A percentile compares a stretch with the other conserved stretches of the same genome.
Evolutionary conservation across 1,139 yeast species (phyloP).

Genomic region (Yarrowia galli): DNA sequence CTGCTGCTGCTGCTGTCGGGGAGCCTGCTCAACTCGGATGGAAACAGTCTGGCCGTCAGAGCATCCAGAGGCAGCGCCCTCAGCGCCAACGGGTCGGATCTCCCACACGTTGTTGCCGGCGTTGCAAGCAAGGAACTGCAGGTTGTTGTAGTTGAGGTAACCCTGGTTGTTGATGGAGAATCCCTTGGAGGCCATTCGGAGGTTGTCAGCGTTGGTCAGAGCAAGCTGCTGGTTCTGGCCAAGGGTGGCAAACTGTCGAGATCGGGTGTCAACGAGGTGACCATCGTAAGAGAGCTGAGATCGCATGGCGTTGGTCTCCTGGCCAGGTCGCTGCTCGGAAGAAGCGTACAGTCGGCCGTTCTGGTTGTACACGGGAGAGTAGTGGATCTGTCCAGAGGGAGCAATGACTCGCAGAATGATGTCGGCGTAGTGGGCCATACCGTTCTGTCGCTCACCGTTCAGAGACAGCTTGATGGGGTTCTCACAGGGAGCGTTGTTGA

Average conservation of each 20-base stretch:
- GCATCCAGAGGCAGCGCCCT: conserved; percentile 19
- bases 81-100: conserved; percentile 29
- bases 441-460: conserved; percentile 27
- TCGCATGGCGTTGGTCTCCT: conserved; percentile 20
- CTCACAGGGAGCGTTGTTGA: conserved; percentile 25
- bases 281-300: conserved; percentile 19
- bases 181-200: conserved; percentile 6
- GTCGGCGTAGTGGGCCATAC: conserved; percentile 12
- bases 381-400: conserved; percentile 15
- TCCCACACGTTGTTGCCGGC: conserved; percentile 32
- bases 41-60: conserved; percentile 10
- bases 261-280: conserved; percentile 16
- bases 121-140: conserved; percentile 27
- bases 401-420: conserved; percentile 15
- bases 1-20: conserved; percentile 22
- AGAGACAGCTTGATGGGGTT: conserved; percentile 27
- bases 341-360: conserved; percentile 25
- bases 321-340: conserved; percentile 21
- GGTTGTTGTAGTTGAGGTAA: conserved; percentile 25
- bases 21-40: conserved; percentile 29
- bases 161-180: conserved; percentile 33
- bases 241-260: conserved; percentile 24
- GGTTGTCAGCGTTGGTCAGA: conserved; percentile 25
- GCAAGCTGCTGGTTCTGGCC: conserved; percentile 27
- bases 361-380: conserved; percentile 23